Evolutionary conservation across 768 basidiomycete genomes (phyloP), one percentile per base, ranked within the genome.

Genomic region (Pluteus cervinus): DNA sequence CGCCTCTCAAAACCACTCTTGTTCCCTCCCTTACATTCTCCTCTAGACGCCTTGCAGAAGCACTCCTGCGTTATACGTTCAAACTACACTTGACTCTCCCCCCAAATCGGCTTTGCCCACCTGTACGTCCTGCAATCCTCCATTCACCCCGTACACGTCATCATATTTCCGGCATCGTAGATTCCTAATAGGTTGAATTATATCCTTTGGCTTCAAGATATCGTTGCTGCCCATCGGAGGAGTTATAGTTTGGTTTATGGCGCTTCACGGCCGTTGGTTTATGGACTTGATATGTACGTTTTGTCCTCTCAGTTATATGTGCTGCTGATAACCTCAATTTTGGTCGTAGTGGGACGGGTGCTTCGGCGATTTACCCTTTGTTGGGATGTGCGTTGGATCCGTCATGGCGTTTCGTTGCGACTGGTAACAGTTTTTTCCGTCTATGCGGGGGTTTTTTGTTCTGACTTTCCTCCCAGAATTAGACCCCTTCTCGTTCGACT

Each of bases 301-400:
- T 25, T 22, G 14, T 29, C 23, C 10, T 24, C 30, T 21, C 9
- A 9, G 6, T 26, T 22, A 29, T 37, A 5, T 25, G 10, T 38
- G 32, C 18, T 29, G 23, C 10, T 11, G 16, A 25, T 17, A 24
- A 20, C 16, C 17, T 11, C 12, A n/a, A 18, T 26, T 44, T 24
- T n/a, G n/a, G n/a, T n/a, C 37, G 18, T 45, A 89, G 90, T 25
- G 94, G 94, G 15, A 94, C 92, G 6, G 94, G 94, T 0, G 81
- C 91, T 5, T 87, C 87, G 0, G 85, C 79, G 1, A 89, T 98
- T 39, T 98, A 96, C 47, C 83, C 93, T 0, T 65, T 97, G 1
- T 65, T 98, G 0, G 75, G 68, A 0, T 82, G 81, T 46, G 63
- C 64, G 2, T 47, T 76, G 24, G 60, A 76, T 29, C 53, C 64